These are phyloP conservation scores for Zygotorulaspora florentina DNA, from an alignment of 805 yeast species.

Conservation along the genomic window DNA sequence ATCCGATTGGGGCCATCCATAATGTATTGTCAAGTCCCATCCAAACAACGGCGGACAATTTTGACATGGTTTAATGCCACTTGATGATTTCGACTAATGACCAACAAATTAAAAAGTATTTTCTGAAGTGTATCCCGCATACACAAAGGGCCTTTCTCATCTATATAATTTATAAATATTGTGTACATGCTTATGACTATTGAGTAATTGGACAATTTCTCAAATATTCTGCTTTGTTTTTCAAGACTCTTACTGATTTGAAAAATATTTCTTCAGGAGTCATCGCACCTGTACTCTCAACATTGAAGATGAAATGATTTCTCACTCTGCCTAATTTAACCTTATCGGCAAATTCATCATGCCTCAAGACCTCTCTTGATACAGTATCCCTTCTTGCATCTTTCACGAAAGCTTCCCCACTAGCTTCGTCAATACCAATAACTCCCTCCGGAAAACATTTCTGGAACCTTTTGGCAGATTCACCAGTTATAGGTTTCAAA, in stretches of 20 bases:
- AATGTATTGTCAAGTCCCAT: slow-evolving; percentile 15
- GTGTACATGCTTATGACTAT: slow-evolving; percentile 25
- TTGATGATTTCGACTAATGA: background rate
- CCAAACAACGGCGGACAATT: slow-evolving; percentile 11
- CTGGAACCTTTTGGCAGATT: slow-evolving; percentile 72
- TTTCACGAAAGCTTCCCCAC: slow-evolving; percentile 69
- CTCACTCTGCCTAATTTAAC: slow-evolving; percentile 88
- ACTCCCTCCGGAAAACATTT: slow-evolving; percentile 94
- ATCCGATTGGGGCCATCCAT: slow-evolving; percentile 31
- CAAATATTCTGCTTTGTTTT: slow-evolving; percentile 76
- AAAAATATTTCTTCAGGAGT: slow-evolving; percentile 92
- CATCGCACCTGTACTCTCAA: slow-evolving; percentile 96
- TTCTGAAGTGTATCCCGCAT: background rate
- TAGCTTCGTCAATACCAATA: slow-evolving; percentile 58
- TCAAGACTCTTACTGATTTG: slow-evolving; percentile 80
- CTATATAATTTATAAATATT: slow-evolving; percentile 1
- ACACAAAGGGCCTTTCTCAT: background rate
- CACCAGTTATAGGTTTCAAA: slow-evolving; percentile 66
- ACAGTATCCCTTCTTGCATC: slow-evolving; percentile 96
- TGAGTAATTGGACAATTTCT: slow-evolving; percentile 74
- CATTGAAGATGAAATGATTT: slow-evolving; percentile 90
- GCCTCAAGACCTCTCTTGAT: slow-evolving; percentile 92
- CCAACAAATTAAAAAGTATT: background rate
- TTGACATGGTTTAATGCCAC: background rate
- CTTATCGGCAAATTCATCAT: slow-evolving; percentile 82